A percentile compares a stretch with the other conserved stretches of the same genome.
These are phyloP conservation scores for Puccinia polysora DNA, from an alignment of 1,284 basidiomycete species.

Conservation along the genomic window DNA sequence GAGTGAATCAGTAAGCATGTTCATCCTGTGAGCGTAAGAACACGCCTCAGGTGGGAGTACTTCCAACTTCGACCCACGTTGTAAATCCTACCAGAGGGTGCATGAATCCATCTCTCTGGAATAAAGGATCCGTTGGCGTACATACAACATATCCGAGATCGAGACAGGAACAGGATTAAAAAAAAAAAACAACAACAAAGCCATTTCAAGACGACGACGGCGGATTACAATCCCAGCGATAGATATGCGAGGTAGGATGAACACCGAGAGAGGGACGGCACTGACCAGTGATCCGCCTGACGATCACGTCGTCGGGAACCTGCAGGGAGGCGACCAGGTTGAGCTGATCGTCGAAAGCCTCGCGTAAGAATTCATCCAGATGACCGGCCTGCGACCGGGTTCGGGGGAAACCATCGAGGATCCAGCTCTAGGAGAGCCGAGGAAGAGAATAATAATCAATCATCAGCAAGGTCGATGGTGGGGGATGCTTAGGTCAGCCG, in stretches of 20 bases:
- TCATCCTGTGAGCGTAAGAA: background rate
- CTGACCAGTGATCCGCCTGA: constrained; percentile 71
- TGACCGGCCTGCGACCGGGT: constrained; percentile 82
- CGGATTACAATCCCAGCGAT: too few species aligned
- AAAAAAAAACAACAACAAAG: too few species aligned
- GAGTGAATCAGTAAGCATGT: background rate
- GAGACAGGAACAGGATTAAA: too few species aligned
- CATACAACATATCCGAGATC: too few species aligned
- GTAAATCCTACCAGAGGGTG: constrained; percentile 88
- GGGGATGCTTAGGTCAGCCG: too few species aligned
- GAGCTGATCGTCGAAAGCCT: constrained; percentile 56
- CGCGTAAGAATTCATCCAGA: constrained; percentile 60
- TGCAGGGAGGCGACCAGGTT: constrained; percentile 85
- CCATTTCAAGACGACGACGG: too few species aligned
- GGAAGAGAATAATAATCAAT: background rate
- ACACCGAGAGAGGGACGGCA: constrained; percentile 16
- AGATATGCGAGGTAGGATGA: background rate
- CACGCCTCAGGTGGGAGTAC: too few species aligned
- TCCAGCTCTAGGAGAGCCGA: constrained; percentile 63
- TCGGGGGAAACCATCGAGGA: constrained; percentile 92
- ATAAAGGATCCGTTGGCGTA: background rate
- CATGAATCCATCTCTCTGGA: constrained; percentile 83
- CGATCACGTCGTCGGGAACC: constrained; percentile 83
- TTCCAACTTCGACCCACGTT: constrained; percentile 62
- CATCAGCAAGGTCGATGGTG: background rate